A percentile compares a stretch with the other conserved stretches of the same genome.
These are phyloP conservation scores for Penicillium parvum DNA, from an alignment of 495 filamentous ascomycete genomes.

Conservation along the genomic window DNA sequence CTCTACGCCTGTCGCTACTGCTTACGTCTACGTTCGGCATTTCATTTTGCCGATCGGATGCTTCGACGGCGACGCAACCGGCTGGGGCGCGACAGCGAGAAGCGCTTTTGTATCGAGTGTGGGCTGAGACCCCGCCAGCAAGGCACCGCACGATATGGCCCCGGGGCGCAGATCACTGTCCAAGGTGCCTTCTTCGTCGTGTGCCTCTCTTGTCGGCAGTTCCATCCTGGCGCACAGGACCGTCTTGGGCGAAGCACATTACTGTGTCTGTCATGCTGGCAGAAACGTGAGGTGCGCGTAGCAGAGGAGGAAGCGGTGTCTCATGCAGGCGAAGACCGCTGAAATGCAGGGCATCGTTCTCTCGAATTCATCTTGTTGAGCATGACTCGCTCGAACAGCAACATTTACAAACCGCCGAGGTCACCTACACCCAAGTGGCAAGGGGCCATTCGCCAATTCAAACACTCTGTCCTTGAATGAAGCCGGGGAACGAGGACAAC, in stretches of 20 bases:
- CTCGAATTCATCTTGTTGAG: too few relatives aligned
- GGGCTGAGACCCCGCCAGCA: conserved; percentile 25
- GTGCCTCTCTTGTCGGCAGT: conserved; percentile 27
- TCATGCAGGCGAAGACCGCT: too few relatives aligned
- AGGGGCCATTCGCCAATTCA: too few relatives aligned
- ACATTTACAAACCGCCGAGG: too few relatives aligned
- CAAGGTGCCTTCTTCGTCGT: conserved; percentile 22
- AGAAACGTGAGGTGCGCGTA: not conserved
- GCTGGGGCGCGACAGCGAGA: conserved; percentile 17
- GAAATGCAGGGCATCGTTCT: too few relatives aligned
- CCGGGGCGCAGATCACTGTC: conserved; percentile 23
- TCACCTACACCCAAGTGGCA: too few relatives aligned
- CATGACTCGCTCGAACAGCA: too few relatives aligned
- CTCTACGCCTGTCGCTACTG: conserved; percentile 39
- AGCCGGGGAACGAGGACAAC: too few relatives aligned
- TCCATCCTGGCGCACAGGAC: conserved; percentile 17
- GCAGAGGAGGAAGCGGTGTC: too few relatives aligned
- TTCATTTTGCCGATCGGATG: conserved; percentile 32
- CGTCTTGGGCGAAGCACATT: conserved; percentile 7
- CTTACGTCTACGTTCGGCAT: conserved; percentile 26
- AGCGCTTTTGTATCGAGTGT: conserved; percentile 38
- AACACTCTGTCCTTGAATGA: too few relatives aligned
- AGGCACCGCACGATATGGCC: conserved; percentile 31
- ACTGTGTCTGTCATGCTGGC: conserved; percentile 14
- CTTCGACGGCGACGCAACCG: conserved; percentile 20